Base-by-base conservation (phyloP, 116 monocot species). In the Dioscorea cayenensis region DNA sequence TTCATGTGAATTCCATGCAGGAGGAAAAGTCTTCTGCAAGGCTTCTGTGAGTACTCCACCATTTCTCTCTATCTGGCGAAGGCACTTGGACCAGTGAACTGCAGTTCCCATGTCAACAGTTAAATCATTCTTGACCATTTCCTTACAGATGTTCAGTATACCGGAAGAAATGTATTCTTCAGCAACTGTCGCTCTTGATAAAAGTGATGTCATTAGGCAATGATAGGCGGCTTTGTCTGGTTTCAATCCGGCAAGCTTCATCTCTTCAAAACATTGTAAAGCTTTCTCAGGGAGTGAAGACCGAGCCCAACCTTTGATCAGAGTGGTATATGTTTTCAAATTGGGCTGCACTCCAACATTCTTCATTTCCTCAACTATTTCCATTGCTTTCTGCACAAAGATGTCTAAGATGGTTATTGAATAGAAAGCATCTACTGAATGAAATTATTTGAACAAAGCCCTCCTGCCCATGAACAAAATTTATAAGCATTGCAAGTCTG, bases 181-280 rank as follows among this genome's bases (percentile, higher is more conserved):
- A 22, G 81, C 83, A 36, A 86, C 78, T 51, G 93, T 82, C 20
- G 93, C 88, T 71, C 93, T 84, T 21, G 89, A 93, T 35, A 97
- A 70, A 64, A 97, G 82, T 70, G 93, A 90, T 16, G 86, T 97
- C 77, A 97, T 81, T 14, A 93, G 72, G 75, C 97, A 97, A 76
- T 97, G 97, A 70, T 90, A 97, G 52, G 93, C 90, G 67, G 93
- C 81, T 78, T 68, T 90, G 67, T 97, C 93, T 65, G 97, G 97
- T 71, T 76, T 81, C 51, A 93, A 35, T 64, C 93, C 93, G 14
- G 74, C 64, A 32, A 66, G 68, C 76, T 97, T 97, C 90, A 97
- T 97, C 66, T 92, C 84, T 62, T 84, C 86, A 71, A 90, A 97
- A 69, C 81, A 93, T 75, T 48, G 74, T 25, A 97, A 76, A 50